Conservation (phyloP, 2,329 filamentous ascomycete genomes). For the Epichloe uncinata region DNA sequence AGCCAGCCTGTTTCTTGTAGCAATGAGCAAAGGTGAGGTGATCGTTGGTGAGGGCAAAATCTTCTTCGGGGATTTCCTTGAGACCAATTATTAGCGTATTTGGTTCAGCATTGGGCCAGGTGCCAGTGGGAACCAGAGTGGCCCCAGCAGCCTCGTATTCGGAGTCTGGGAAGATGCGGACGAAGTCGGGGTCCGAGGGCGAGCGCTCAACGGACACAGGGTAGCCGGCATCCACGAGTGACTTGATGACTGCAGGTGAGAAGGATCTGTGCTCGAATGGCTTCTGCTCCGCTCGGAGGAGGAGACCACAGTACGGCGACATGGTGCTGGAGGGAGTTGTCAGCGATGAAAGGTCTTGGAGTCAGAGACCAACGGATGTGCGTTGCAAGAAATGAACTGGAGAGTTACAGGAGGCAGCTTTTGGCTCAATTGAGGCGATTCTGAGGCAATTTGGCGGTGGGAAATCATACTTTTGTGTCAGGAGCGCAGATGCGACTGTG, state of each 20-base stretch:
- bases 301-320: conserved; percentile 25
- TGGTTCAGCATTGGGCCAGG: conserved; percentile 53
- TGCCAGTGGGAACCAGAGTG: conserved; percentile 49
- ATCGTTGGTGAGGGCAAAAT: conserved; percentile 29
- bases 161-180: conserved; percentile 49
- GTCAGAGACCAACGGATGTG: neutral
- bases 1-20: conserved; percentile 66
- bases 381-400: neutral
- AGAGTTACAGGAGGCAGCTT: neutral
- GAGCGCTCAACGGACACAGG: conserved; percentile 51
- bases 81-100: conserved; percentile 62
- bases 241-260: conserved; percentile 31
- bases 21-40: conserved; percentile 29
- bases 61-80: conserved; percentile 68
- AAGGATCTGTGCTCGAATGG: conserved; percentile 24
- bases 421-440: neutral
- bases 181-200: conserved; percentile 13
- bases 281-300: conserved; percentile 41
- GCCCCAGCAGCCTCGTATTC: conserved; percentile 53
- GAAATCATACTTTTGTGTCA: neutral
- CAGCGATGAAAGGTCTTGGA: neutral
- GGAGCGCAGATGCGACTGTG: neutral
- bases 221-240: conserved; percentile 55
- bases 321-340: conserved; percentile 8
- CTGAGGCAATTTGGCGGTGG: neutral